Conservation (phyloP, 371 early-diverging fungal species). For the Mortierella sp. region DNA sequence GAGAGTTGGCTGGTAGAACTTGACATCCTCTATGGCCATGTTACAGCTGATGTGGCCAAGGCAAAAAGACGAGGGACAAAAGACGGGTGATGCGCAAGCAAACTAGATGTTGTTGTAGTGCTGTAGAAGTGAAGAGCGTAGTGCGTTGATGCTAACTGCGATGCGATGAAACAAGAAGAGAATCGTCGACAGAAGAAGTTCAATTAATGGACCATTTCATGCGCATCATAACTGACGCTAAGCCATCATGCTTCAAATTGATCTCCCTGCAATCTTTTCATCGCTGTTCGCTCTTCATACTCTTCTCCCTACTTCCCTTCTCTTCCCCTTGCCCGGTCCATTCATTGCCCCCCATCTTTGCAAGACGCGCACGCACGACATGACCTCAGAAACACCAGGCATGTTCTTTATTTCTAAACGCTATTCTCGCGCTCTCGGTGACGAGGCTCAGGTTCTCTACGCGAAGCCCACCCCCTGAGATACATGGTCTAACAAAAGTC, state of each 20-base stretch:
- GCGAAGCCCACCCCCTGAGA: too few species aligned
- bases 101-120: background rate
- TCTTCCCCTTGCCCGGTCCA: background rate
- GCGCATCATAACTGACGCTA: too few species aligned
- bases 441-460: background rate
- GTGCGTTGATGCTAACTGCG: too few species aligned
- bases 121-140: too few species aligned
- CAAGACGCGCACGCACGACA: slow-evolving; percentile 2
- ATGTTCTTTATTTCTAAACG: background rate
- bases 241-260: too few species aligned
- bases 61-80: too few species aligned
- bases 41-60: slow-evolving; percentile 26
- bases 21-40: slow-evolving; percentile 57
- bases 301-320: background rate
- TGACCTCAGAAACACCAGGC: slow-evolving; percentile 33
- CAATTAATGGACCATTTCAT: too few species aligned
- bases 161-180: too few species aligned
- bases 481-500: too few species aligned
- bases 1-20: slow-evolving; percentile 45
- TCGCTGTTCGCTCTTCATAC: background rate
- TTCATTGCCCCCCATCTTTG: background rate
- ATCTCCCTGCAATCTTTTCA: background rate
- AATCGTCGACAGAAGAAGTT: too few species aligned
- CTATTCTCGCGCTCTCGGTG: background rate
- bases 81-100: background rate